Conservation (phyloP, 164 flowering plant species). For the Vitis riparia region DNA sequence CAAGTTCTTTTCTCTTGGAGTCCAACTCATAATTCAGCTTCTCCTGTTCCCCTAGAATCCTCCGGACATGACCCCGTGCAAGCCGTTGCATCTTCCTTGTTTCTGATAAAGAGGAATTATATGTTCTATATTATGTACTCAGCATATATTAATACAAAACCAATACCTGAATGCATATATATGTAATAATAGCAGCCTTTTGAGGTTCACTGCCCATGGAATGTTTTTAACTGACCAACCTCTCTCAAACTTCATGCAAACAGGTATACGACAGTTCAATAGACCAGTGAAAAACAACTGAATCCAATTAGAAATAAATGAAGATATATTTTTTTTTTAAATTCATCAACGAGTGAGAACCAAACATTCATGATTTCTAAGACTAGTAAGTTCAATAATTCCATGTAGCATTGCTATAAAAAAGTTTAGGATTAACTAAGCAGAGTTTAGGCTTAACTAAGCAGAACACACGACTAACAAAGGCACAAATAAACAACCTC, state of each 20-base stretch:
- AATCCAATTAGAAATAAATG: too few species aligned
- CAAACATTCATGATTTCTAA: too few species aligned
- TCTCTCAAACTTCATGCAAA: too few species aligned
- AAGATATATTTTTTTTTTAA: too few species aligned
- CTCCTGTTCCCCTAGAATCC: conserved; percentile 44
- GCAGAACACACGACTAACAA: neutral
- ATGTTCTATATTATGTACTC: too few species aligned
- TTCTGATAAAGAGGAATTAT: conserved; percentile 30
- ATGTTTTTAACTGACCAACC: too few species aligned
- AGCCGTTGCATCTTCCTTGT: conserved; percentile 56
- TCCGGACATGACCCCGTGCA: conserved; percentile 44
- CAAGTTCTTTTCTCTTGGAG: conserved; percentile 38
- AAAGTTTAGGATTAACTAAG: neutral
- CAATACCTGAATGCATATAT: neutral
- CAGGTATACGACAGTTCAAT: too few species aligned
- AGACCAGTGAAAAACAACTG: too few species aligned
- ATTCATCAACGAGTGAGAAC: too few species aligned
- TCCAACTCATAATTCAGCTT: conserved; percentile 49
- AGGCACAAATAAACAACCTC: neutral
- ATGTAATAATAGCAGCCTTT: neutral
- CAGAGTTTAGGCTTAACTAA: neutral
- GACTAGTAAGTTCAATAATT: too few species aligned
- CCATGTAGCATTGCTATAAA: too few species aligned
- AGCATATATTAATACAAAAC: neutral
- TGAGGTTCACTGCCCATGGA: too few species aligned